phyloP scores from a whole-genome alignment of 768 basidiomycete species.

The Saitozyma podzolica region DNA sequence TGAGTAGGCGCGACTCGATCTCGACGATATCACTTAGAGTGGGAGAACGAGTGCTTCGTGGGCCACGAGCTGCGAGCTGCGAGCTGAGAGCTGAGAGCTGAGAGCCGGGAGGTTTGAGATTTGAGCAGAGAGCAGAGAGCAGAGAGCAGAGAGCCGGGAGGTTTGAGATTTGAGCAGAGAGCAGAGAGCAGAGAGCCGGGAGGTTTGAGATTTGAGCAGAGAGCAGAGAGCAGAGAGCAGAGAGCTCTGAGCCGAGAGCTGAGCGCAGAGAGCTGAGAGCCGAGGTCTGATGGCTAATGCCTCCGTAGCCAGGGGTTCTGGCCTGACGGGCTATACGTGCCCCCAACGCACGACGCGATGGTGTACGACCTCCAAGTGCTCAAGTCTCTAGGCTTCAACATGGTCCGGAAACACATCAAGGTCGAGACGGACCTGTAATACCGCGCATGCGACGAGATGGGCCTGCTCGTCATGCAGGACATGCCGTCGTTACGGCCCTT shows the following conservation, averaged over 20 bases:
- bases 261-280: no score
- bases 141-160: no score
- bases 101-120: no score
- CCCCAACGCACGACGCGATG: conserved; percentile 29
- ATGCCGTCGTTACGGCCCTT: conserved; percentile 22
- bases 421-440: conserved; percentile 31
- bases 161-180: no score
- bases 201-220: no score
- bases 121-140: no score
- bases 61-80: no score
- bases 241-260: neutral
- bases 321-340: conserved; percentile 31
- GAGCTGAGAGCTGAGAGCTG: no score
- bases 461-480: conserved; percentile 29
- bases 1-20: conserved; percentile 5
- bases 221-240: no score
- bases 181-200: no score
- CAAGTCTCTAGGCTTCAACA: conserved; percentile 26
- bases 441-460: conserved; percentile 27
- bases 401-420: conserved; percentile 34
- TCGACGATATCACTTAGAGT: neutral
- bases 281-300: conserved; percentile 2
- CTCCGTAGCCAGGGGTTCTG: conserved; percentile 26
- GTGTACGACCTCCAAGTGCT: conserved; percentile 24
- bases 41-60: neutral